Evolutionary conservation across 306 rosid species (phyloP).

Genomic region (Cicer judaicum): DNA sequence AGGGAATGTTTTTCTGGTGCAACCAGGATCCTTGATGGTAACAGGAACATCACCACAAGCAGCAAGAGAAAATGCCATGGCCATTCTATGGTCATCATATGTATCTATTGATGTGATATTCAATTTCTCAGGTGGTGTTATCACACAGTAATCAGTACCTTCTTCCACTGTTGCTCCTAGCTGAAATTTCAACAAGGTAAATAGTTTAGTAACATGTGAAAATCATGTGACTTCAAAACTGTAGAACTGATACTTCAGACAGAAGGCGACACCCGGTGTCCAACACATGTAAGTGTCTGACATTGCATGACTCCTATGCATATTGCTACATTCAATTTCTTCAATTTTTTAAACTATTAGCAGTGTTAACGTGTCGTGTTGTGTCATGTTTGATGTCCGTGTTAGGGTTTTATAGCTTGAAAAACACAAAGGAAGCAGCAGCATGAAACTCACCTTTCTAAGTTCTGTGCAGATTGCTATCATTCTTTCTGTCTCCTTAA

Average conservation of each 20-base stretch:
- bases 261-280: too few species aligned
- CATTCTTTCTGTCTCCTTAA: conserved; percentile 99
- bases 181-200: conserved; percentile 52
- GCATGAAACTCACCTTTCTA: conserved; percentile 67
- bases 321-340: too few species aligned
- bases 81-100: conserved; percentile 98
- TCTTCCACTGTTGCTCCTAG: conserved; percentile 97
- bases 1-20: conserved; percentile 97
- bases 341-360: too few species aligned
- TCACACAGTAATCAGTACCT: conserved; percentile 95
- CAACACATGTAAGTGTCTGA: too few species aligned
- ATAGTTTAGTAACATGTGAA: neutral
- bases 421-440: conserved; percentile 27
- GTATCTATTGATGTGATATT: conserved; percentile 83
- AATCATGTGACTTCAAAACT: neutral
- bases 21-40: conserved; percentile 95
- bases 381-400: too few species aligned
- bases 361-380: too few species aligned
- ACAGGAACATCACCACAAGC: conserved; percentile 95
- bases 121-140: conserved; percentile 92
- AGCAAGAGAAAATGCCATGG: conserved; percentile 98
- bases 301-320: too few species aligned
- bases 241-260: too few species aligned
- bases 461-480: conserved; percentile 99
- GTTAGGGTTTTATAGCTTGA: neutral